Conservation (phyloP, 2,329 filamentous ascomycete species). For the Ophiostoma himal-ulmi region DNA sequence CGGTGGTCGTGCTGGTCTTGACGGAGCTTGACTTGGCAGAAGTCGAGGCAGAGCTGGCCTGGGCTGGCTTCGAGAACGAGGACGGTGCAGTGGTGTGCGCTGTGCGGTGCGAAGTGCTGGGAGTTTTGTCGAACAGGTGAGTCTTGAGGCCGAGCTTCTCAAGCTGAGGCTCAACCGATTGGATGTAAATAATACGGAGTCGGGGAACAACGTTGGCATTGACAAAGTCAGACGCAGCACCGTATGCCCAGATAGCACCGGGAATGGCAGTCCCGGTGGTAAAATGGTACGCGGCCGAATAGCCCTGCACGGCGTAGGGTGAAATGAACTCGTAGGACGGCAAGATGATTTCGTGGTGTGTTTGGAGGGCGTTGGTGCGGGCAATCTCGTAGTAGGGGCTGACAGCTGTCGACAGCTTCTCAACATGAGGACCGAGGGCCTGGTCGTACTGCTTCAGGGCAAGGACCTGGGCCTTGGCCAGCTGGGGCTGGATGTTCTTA, state of each 20-base stretch:
- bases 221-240: slow-evolving; percentile 63
- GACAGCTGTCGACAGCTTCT: slow-evolving; percentile 51
- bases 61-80: slow-evolving; percentile 37
- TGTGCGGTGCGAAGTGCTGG: slow-evolving; percentile 20
- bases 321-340: slow-evolving; percentile 69
- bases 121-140: slow-evolving; percentile 55
- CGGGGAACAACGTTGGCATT: slow-evolving; percentile 76
- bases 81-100: slow-evolving; percentile 28
- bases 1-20: slow-evolving; percentile 24
- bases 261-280: slow-evolving; percentile 66
- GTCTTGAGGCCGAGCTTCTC: slow-evolving; percentile 86
- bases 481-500: slow-evolving; percentile 66
- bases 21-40: slow-evolving; percentile 24
- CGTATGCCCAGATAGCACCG: slow-evolving; percentile 63
- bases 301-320: slow-evolving; percentile 66
- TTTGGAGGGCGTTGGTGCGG: slow-evolving; percentile 56
- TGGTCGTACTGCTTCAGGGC: slow-evolving; percentile 63
- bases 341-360: slow-evolving; percentile 66
- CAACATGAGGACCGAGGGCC: slow-evolving; percentile 66
- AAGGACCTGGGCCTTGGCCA: slow-evolving; percentile 58
- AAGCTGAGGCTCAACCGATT: slow-evolving; percentile 93
- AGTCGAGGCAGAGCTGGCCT: slow-evolving; percentile 18
- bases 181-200: slow-evolving; percentile 70
- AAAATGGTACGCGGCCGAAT: slow-evolving; percentile 60
- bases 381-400: slow-evolving; percentile 68